Percentiles rank a stretch among this genome's conserved stretches.
phyloP scores from a whole-genome alignment of 2,329 filamentous ascomycete species.

The Colletotrichum noveboracense region DNA sequence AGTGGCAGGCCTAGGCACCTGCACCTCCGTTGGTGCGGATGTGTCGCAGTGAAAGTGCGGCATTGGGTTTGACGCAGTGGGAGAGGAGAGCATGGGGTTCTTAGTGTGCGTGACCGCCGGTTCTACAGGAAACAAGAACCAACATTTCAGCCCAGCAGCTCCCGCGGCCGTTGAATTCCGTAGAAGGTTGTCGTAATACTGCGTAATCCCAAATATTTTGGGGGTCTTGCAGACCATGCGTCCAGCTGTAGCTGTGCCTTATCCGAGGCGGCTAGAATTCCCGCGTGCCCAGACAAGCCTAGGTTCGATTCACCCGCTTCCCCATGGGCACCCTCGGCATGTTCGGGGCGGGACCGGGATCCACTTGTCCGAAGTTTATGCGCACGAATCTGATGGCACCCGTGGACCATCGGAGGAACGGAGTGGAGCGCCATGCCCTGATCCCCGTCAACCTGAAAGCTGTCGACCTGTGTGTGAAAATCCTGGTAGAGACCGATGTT shows the following conservation, averaged over 20 bases:
- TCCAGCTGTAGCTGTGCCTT: background rate
- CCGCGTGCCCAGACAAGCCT: background rate
- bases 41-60: background rate
- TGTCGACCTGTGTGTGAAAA: background rate
- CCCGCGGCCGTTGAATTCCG: background rate
- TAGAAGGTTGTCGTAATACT: background rate
- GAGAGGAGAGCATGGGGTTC: background rate
- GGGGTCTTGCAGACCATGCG: background rate
- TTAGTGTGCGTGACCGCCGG: background rate
- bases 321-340: background rate
- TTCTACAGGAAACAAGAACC: background rate
- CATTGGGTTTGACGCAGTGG: background rate
- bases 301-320: background rate
- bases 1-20: background rate
- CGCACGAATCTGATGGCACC: slow-evolving; percentile 7
- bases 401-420: background rate
- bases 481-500: background rate
- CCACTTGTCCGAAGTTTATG: slow-evolving; percentile 18
- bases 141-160: background rate
- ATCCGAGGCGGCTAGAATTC: background rate
- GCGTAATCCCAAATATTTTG: background rate
- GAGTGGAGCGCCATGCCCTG: background rate
- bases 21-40: slow-evolving; percentile 8
- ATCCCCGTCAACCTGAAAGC: background rate
- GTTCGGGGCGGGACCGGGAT: slow-evolving; percentile 11